Evolutionary conservation across 331 rosid species (phyloP).

Genomic region (Pyrus hybrid): DNA sequence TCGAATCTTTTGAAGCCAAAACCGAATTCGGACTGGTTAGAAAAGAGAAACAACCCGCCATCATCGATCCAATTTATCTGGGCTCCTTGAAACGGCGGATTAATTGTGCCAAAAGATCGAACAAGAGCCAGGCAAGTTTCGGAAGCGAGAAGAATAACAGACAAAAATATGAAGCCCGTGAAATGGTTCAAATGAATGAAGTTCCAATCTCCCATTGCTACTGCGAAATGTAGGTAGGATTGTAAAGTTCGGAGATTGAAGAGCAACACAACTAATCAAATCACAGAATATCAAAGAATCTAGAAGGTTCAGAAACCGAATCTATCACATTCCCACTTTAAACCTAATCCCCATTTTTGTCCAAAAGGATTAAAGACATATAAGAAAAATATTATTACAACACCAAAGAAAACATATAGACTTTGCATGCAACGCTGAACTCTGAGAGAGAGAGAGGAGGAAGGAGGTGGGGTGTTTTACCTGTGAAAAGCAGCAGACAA

Average conservation of each 20-base stretch:
- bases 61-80: constrained; percentile 70
- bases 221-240: no score
- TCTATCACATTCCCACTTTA: no score
- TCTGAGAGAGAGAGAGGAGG: background rate
- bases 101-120: constrained; percentile 21
- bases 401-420: background rate
- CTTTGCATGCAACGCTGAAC: background rate
- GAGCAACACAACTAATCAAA: no score
- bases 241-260: no score
- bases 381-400: background rate
- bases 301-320: no score
- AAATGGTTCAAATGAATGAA: constrained; percentile 3
- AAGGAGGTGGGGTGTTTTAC: no score
- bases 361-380: background rate
- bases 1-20: constrained; percentile 55
- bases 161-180: constrained; percentile 19
- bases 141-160: constrained; percentile 8
- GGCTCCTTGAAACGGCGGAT: constrained; percentile 41
- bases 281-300: no score
- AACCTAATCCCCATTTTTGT: background rate
- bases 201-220: no score
- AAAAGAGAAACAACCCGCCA: constrained; percentile 54
- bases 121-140: constrained; percentile 34
- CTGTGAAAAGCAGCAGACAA: background rate
- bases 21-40: constrained; percentile 33